Conservation (phyloP, 306 rosid genomes). For the Boehmeria nivea region DNA sequence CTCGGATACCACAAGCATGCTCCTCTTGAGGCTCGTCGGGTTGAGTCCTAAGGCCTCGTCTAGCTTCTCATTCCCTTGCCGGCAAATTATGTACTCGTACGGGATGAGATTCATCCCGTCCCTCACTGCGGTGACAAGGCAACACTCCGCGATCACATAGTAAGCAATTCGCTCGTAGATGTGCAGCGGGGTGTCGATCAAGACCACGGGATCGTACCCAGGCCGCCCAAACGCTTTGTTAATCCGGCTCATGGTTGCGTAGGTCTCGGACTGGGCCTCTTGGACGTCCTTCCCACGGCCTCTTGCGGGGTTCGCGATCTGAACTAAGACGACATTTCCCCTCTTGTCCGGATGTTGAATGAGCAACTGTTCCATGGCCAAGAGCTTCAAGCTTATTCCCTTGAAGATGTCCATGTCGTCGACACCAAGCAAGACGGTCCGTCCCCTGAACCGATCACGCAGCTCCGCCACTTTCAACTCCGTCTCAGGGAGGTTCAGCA, state of each 20-base stretch:
- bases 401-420: conserved; percentile 75
- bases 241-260: conserved; percentile 56
- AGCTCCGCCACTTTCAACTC: conserved; percentile 60
- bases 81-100: conserved; percentile 69
- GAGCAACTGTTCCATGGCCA: conserved; percentile 86
- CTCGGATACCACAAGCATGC: conserved; percentile 85
- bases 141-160: conserved; percentile 74
- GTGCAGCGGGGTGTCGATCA: conserved; percentile 70
- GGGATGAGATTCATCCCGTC: conserved; percentile 97
- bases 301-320: conserved; percentile 88
- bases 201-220: conserved; percentile 71
- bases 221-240: conserved; percentile 52
- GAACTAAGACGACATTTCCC: conserved; percentile 74
- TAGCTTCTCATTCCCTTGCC: conserved; percentile 76
- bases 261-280: conserved; percentile 69
- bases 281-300: conserved; percentile 80
- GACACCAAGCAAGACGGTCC: conserved; percentile 77
- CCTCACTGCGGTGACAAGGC: conserved; percentile 90
- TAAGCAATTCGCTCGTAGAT: conserved; percentile 73
- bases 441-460: conserved; percentile 49
- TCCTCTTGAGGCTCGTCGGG: conserved; percentile 42
- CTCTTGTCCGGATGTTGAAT: conserved; percentile 72
- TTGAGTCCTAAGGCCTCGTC: conserved; percentile 52
- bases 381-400: conserved; percentile 81
- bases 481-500: conserved; percentile 59